Evolutionary conservation across 495 filamentous ascomycete genomes (phyloP).

Genomic region (Penicillium flavigenum): DNA sequence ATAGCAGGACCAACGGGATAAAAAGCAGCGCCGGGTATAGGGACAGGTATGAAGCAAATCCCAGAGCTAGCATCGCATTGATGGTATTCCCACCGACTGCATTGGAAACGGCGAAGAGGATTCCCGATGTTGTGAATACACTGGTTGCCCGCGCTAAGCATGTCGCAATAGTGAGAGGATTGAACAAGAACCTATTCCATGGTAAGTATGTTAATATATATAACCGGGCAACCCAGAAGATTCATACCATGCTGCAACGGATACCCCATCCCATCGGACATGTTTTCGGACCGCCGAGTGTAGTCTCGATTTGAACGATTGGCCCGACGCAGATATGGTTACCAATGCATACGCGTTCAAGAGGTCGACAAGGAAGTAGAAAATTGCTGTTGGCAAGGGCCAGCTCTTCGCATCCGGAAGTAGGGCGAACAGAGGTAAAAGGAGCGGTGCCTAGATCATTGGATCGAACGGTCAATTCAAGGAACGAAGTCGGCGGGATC

Average conservation of each 20-base stretch:
- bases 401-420: slow-evolving; percentile 65
- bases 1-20: slow-evolving; percentile 76
- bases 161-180: slow-evolving; percentile 89
- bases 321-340: slow-evolving; percentile 78
- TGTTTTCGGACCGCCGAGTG: slow-evolving; percentile 78
- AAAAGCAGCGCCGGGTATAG: slow-evolving; percentile 87
- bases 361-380: slow-evolving; percentile 82
- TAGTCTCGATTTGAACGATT: slow-evolving; percentile 66
- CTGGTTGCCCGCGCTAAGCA: slow-evolving; percentile 90
- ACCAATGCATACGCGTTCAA: slow-evolving; percentile 80
- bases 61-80: slow-evolving; percentile 80
- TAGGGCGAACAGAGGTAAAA: slow-evolving; percentile 86
- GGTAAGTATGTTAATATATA: slow-evolving; percentile 16
- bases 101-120: slow-evolving; percentile 79
- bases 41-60: slow-evolving; percentile 85
- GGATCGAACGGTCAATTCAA: slow-evolving; percentile 12
- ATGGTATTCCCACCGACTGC: slow-evolving; percentile 73
- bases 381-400: slow-evolving; percentile 70
- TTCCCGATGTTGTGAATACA: slow-evolving; percentile 85
- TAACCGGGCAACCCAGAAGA: neutral
- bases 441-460: slow-evolving; percentile 67
- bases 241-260: slow-evolving; percentile 75
- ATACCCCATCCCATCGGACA: slow-evolving; percentile 70
- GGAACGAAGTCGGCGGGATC: slow-evolving; percentile 7
- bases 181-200: slow-evolving; percentile 74